Percentiles rank a stretch among this genome's conserved stretches.
phyloP scores from a whole-genome alignment of 805 yeast genomes.

The Saccharomyces mikatae region DNA sequence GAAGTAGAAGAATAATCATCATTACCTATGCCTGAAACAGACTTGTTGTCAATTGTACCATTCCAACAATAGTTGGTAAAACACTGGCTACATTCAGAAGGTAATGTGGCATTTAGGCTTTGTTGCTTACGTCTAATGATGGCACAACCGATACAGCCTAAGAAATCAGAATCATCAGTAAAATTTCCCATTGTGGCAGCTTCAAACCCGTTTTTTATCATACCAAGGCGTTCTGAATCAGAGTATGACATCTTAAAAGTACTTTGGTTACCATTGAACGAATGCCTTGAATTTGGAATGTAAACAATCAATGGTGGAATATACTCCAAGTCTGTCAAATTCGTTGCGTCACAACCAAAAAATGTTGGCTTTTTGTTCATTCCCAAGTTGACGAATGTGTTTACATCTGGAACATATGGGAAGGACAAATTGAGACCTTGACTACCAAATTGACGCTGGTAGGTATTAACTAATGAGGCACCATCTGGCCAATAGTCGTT shows the following conservation, averaged over 20 bases:
- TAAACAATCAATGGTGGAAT: constrained; percentile 74
- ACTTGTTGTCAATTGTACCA: constrained; percentile 33
- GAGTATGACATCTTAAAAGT: constrained; percentile 60
- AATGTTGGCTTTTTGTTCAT: constrained; percentile 65
- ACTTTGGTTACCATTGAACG: constrained; percentile 61
- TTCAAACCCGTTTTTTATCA: constrained; percentile 71
- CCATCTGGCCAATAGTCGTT: constrained; percentile 60
- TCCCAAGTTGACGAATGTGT: constrained; percentile 51
- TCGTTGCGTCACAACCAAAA: constrained; percentile 71
- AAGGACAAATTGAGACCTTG: constrained; percentile 52
- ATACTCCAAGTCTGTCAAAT: constrained; percentile 46
- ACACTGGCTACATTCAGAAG: constrained; percentile 62
- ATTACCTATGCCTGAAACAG: constrained; percentile 17
- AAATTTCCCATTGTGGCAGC: constrained; percentile 56
- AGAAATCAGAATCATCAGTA: constrained; percentile 62
- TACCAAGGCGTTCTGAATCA: constrained; percentile 45
- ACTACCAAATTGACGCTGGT: constrained; percentile 49
- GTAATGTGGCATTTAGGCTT: constrained; percentile 48
- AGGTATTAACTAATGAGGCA: constrained; percentile 47
- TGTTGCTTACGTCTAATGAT: constrained; percentile 72
- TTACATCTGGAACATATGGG: constrained; percentile 71
- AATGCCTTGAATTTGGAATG: constrained; percentile 63
- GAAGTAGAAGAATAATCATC: constrained; percentile 7
- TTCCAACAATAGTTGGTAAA: constrained; percentile 72
- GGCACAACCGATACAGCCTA: constrained; percentile 76